Evolutionary conservation across 1,139 yeast species (phyloP).

Genomic region (Meyerozyma elateridarum): DNA sequence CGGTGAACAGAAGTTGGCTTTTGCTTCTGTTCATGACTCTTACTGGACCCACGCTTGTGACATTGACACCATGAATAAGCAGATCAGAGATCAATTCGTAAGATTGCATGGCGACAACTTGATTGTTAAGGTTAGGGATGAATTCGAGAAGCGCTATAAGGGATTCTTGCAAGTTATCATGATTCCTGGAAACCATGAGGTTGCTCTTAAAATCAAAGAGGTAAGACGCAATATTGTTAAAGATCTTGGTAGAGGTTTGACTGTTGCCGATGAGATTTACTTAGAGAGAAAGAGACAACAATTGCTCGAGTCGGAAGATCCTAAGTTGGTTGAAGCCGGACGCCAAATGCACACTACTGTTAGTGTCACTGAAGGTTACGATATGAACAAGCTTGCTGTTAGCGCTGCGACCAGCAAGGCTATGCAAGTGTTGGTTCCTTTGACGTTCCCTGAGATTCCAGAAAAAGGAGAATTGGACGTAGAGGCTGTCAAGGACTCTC

Average conservation of each 20-base stretch:
- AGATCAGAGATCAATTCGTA: constrained; percentile 76
- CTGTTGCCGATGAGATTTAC: constrained; percentile 68
- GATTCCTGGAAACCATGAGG: constrained; percentile 48
- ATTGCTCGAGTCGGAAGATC: constrained; percentile 50
- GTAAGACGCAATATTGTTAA: constrained; percentile 48
- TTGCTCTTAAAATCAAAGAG: constrained; percentile 47
- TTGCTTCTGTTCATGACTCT: constrained; percentile 97
- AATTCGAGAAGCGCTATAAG: constrained; percentile 75
- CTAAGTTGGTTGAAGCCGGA: constrained; percentile 48
- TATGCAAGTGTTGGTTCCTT: constrained; percentile 49
- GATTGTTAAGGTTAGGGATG: constrained; percentile 65
- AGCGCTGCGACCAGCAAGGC: constrained; percentile 23
- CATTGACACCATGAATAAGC: constrained; percentile 66
- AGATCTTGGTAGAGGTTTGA: constrained; percentile 53
- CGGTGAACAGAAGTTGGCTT: constrained; percentile 59
- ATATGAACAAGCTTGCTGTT: constrained; percentile 22
- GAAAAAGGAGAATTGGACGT: constrained; percentile 83
- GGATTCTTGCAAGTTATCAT: constrained; percentile 61
- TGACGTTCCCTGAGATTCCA: constrained; percentile 72
- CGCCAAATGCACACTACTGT: constrained; percentile 65
- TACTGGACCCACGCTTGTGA: constrained; percentile 97
- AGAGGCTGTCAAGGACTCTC: constrained; percentile 60
- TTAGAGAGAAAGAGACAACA: constrained; percentile 63
- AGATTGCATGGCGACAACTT: constrained; percentile 70
- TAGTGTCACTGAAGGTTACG: constrained; percentile 51